A percentile compares a stretch with the other conserved stretches of the same genome.
Conservation (phyloP, 2,329 filamentous ascomycete species). For the Sporothrix schenckii region DNA sequence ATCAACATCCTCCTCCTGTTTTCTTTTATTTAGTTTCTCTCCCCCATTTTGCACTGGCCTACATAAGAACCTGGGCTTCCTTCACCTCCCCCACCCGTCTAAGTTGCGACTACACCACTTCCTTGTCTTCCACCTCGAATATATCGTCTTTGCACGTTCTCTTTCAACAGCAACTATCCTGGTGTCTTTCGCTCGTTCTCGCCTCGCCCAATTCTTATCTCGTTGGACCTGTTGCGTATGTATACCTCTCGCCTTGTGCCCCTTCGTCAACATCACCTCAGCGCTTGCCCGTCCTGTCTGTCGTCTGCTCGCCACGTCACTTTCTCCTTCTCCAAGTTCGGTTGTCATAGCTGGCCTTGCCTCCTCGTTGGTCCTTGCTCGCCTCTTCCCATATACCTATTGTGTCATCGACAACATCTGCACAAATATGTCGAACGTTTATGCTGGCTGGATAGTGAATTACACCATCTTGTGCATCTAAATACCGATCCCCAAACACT, state of each 20-base stretch:
- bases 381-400: not conserved
- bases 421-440: not conserved
- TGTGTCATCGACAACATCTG: not conserved
- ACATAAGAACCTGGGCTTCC: conserved; percentile 39
- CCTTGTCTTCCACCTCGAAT: conserved; percentile 15
- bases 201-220: conserved; percentile 1
- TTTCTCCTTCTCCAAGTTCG: not conserved
- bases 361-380: conserved; percentile 3
- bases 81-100: conserved; percentile 30
- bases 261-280: not conserved
- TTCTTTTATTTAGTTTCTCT: conserved; percentile 42
- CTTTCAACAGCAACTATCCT: not conserved
- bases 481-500: not conserved
- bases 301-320: not conserved
- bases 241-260: not conserved
- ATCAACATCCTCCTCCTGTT: conserved; percentile 36
- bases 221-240: not conserved
- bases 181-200: not conserved
- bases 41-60: conserved; percentile 41
- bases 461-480: not conserved
- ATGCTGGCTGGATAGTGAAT: too few relatives aligned
- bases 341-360: not conserved
- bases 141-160: conserved; percentile 2
- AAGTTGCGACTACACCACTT: conserved; percentile 28
- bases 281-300: conserved; percentile 2